phyloP scores from a whole-genome alignment of 257 asterid genomes.

The Misopates orontium region DNA sequence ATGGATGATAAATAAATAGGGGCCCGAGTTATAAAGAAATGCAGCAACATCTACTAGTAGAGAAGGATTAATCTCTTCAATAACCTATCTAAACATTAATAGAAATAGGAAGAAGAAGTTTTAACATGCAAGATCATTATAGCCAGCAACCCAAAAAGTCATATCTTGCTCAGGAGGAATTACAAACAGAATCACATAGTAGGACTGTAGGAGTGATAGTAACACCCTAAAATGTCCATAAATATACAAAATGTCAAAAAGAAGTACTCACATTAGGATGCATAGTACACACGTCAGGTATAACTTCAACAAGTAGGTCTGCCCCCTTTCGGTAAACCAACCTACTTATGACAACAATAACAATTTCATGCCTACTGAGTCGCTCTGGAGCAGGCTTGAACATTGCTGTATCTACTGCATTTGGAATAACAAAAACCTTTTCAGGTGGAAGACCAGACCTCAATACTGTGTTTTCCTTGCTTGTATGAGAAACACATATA shows the following conservation, averaged over 20 bases:
- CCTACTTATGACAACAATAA: constrained; percentile 88
- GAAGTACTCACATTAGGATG: constrained; percentile 73
- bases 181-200: no score
- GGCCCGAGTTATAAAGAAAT: neutral
- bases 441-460: constrained; percentile 95
- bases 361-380: constrained; percentile 61
- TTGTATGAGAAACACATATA: constrained; percentile 95
- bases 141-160: constrained; percentile 4
- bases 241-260: neutral
- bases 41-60: neutral
- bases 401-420: constrained; percentile 98
- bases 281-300: constrained; percentile 81
- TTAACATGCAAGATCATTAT: neutral
- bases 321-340: constrained; percentile 94
- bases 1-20: neutral
- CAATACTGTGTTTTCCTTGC: constrained; percentile 90
- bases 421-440: constrained; percentile 89
- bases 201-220: no score
- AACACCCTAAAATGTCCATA: neutral
- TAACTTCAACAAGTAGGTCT: constrained; percentile 93
- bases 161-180: neutral
- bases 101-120: neutral
- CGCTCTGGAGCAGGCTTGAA: constrained; percentile 68
- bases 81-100: neutral
- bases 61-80: neutral